Conservation (phyloP, 2,329 filamentous ascomycete genomes). For the Ramularia endophylla region DNA sequence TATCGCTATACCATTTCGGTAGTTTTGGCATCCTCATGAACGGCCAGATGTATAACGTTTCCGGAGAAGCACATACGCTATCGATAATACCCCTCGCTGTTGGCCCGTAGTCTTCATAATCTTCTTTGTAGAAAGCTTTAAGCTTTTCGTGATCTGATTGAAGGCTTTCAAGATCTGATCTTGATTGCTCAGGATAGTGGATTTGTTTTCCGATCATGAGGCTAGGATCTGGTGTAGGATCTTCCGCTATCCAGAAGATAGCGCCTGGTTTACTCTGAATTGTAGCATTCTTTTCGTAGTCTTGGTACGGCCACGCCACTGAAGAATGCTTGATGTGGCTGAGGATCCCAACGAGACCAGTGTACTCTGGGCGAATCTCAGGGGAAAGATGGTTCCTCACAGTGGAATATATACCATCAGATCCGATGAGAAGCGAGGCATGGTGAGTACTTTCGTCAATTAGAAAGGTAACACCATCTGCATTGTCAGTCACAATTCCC, state of each 20-base stretch:
- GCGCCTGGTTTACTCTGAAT: constrained; percentile 33
- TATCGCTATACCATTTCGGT: constrained; percentile 39
- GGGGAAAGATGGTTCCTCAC: constrained; percentile 32
- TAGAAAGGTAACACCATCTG: constrained; percentile 8
- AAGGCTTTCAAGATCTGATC: constrained; percentile 31
- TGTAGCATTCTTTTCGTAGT: constrained; percentile 29
- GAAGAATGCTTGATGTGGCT: constrained; percentile 17
- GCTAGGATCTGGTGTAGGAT: constrained; percentile 27
- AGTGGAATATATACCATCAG: constrained; percentile 24
- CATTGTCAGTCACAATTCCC: constrained; percentile 28
- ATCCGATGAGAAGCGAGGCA: constrained; percentile 21
- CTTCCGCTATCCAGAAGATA: constrained; percentile 36
- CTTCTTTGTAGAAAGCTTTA: constrained; percentile 9
- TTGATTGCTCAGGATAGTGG: constrained; percentile 28
- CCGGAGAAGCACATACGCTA: constrained; percentile 11
- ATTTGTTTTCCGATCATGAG: constrained; percentile 34
- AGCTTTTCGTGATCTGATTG: constrained; percentile 25
- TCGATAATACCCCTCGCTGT: constrained; percentile 22
- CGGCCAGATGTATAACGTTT: constrained; percentile 23
- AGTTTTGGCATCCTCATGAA: constrained; percentile 32
- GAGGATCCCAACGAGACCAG: constrained; percentile 19
- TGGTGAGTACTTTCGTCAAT: constrained; percentile 14
- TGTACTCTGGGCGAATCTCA: constrained; percentile 18
- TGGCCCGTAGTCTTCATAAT: constrained; percentile 15
- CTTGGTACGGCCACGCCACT: constrained; percentile 18